These are phyloP conservation scores for Adenanthera pavonina DNA, from an alignment of 306 rosid species.

Conservation along the genomic window DNA sequence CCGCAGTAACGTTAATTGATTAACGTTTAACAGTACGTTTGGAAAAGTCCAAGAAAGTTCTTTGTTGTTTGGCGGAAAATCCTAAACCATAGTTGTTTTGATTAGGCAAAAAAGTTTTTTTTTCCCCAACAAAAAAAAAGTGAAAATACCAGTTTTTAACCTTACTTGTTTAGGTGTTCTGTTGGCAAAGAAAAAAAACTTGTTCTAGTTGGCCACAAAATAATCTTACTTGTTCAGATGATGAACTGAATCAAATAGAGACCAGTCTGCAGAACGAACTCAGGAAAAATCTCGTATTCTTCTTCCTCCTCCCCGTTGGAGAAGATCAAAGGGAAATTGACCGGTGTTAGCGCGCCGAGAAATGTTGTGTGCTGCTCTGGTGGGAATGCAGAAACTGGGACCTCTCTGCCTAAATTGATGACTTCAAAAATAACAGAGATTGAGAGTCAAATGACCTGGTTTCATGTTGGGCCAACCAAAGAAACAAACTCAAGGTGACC, in stretches of 20 bases:
- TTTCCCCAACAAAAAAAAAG: too few species aligned
- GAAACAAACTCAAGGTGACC: background rate
- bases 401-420: background rate
- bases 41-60: background rate
- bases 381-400: background rate
- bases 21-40: background rate
- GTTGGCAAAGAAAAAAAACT: too few species aligned
- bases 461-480: background rate
- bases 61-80: background rate
- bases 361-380: background rate
- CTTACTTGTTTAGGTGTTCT: background rate
- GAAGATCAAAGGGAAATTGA: background rate
- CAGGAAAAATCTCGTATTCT: background rate
- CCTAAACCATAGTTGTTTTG: background rate
- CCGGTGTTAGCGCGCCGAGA: background rate
- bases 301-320: background rate
- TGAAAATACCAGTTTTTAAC: background rate
- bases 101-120: too few species aligned
- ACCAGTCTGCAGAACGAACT: background rate
- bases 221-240: background rate
- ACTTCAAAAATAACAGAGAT: background rate
- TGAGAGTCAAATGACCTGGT: background rate
- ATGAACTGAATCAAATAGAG: background rate
- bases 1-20: too few species aligned
- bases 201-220: background rate